Conservation (phyloP, 2,329 filamentous ascomycete species). For the Basipetospora chlamydospora region DNA sequence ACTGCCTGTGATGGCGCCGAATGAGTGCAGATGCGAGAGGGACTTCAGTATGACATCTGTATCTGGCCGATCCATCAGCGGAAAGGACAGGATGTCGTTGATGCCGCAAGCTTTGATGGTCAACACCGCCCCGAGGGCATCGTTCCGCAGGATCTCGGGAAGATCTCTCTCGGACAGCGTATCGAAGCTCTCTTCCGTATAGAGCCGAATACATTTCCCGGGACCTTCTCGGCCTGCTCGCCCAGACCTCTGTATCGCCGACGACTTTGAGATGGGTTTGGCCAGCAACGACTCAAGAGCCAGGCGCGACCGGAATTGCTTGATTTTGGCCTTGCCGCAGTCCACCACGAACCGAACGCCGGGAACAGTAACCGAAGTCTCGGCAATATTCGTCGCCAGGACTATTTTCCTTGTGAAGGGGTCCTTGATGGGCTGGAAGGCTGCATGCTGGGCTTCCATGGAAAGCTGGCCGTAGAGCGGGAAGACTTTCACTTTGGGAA, state of each 20-base stretch:
- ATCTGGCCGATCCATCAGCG: constrained; percentile 70
- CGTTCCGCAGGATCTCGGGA: constrained; percentile 83
- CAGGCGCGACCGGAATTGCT: constrained; percentile 71
- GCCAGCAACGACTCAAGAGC: constrained; percentile 83
- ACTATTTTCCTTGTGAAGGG: constrained; percentile 76
- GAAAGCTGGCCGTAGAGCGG: constrained; percentile 85
- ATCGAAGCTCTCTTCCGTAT: constrained; percentile 65
- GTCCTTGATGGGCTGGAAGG: constrained; percentile 62
- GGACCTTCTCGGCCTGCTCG: constrained; percentile 85
- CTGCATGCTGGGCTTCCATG: constrained; percentile 70
- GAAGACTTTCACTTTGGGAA: constrained; percentile 58
- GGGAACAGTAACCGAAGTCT: constrained; percentile 91
- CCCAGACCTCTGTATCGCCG: constrained; percentile 80
- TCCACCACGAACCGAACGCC: constrained; percentile 88
- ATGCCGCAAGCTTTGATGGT: constrained; percentile 91
- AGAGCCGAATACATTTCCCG: constrained; percentile 80
- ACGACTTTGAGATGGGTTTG: constrained; percentile 84
- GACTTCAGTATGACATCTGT: constrained; percentile 69
- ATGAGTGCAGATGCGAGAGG: constrained; percentile 61
- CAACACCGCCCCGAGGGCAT: constrained; percentile 71
- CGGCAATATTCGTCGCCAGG: constrained; percentile 92
- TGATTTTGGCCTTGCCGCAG: constrained; percentile 85
- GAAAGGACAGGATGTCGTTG: constrained; percentile 66
- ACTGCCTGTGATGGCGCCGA: constrained; percentile 59
- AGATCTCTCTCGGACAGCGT: constrained; percentile 57